Evolutionary conservation across 495 filamentous ascomycete genomes (phyloP).

Genomic region (Hypoxylon fragiforme): DNA sequence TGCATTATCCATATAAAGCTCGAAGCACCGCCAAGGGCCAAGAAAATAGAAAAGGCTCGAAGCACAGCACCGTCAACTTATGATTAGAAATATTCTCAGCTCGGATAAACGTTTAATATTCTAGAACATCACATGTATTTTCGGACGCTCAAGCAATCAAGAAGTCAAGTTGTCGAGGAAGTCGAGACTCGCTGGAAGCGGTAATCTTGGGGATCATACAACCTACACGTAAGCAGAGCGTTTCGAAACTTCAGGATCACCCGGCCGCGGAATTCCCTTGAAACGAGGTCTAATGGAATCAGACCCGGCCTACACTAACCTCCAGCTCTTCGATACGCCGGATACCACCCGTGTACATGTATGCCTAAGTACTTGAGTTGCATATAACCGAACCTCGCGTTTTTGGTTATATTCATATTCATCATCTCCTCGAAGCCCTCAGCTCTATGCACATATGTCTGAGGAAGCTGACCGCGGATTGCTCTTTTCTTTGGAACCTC

Average conservation of each 20-base stretch:
- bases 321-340: too few relatives aligned
- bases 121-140: not conserved
- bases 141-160: too few relatives aligned
- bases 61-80: not conserved
- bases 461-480: not conserved
- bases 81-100: too few relatives aligned
- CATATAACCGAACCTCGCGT: not conserved
- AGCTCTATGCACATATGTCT: too few relatives aligned
- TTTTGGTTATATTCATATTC: not conserved
- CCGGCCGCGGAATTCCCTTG: constrained; percentile 10
- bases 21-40: constrained; percentile 16
- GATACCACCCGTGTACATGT: too few relatives aligned
- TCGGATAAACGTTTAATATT: too few relatives aligned
- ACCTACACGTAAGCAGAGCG: constrained; percentile 19
- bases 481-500: not conserved
- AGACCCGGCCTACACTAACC: too few relatives aligned
- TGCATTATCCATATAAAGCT: constrained; percentile 4
- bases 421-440: too few relatives aligned
- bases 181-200: constrained; percentile 12
- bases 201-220: constrained; percentile 26
- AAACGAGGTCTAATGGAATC: constrained; percentile 12
- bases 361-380: not conserved
- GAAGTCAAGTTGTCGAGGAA: too few relatives aligned
- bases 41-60: constrained; percentile 6
- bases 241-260: constrained; percentile 22